Base-by-base conservation (phyloP, 2,329 filamentous ascomycete genomes). In the Pseudogymnoascus sp. region DNA sequence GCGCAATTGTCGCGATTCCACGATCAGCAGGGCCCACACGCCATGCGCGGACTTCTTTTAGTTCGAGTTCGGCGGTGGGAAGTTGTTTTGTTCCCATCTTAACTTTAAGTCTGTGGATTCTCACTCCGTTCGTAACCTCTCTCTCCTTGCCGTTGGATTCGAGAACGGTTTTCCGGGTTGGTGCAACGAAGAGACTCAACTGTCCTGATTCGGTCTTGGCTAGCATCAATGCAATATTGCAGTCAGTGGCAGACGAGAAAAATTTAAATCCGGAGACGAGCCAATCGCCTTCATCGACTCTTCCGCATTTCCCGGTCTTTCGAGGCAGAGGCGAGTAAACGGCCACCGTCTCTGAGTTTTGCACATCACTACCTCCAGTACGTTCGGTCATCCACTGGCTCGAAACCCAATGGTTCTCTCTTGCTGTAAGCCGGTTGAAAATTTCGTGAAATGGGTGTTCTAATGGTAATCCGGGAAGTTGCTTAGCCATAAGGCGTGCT, bases 331-430 rank as follows among this genome's bases (percentile, higher is more conserved):
- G 68, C 5, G 63, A 62, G 49, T 70, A 69, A 19, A 68, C 65
- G 1, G 78, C 78, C 19, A 77, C 68, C 0, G 80, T 83, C 68
- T 83, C 80, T 0, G 78, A 81, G 29, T 77, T 77, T 23, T 77
- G 77, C 1, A 83, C 80, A 66, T 83, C 80, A 62, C 78, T 81
- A 0, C 80, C 81, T 3, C 80, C 80, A 0, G 76, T 72, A 7
- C 81, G 73, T 63, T 83, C 81, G 0, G 81, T 83, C 80, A 83
- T 83, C 81, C 81, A 83, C 67, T 83, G 81, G 0, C 80, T 80
- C 19, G 77, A 81, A 2, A 79, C 83, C 81, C 81, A 83, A 5
- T 75, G 74, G 7, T 69, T 62, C 4, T 79, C 72, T 4, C 77
- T 71, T 35, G 72, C 73, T 2, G 73, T 75, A 8, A 81, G 68